Base-by-base conservation (phyloP, 2,329 filamentous ascomycete species). In the Fusarium ambrosium region DNA sequence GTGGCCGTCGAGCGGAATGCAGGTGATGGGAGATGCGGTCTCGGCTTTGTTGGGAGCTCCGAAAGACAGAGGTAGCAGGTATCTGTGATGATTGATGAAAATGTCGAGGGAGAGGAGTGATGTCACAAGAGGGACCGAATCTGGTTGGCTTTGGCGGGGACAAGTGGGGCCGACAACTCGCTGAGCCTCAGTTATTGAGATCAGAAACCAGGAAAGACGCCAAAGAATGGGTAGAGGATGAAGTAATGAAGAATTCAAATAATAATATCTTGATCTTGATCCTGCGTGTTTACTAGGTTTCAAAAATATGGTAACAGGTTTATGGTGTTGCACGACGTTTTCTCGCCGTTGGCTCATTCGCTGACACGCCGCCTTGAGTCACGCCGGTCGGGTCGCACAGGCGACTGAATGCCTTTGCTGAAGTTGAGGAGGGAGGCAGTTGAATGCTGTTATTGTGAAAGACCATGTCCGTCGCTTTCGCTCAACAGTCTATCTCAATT, bases 81-180 rank as follows among this genome's bases (percentile, higher is more conserved):
- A 60, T 73, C 62, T 64, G 66, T 75, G 64, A 65, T 77, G 75
- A 74, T 78, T 65, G 62, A 64, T 66, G 68, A 73, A 75, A 73
- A 67, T 67, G 60, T 63, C 69, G 55, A 68, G 69, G 67, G 73
- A 64, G 73, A 64, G 59, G 55, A 74, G 74, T 79, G 77, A 79
- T 79, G 77, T 79, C 77, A 79, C 77, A 75, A 68, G 76, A n/a
- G 77, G 75, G 77, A 70, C 72, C 66, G 77, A 68, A 70, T 48
- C 48, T 72, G 55, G 66, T 67, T 60, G 65, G 64, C 45, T 64
- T 66, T 72, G 37, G 51, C 32, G 63, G 45, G 27, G 11, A 32
- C 41, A 51, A 36, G 70, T 63, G 72, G 58, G 73, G 67, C 61
- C 67, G n/a, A 43, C 16, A 56, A 41, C 24, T 60, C 34, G 55